A percentile compares a stretch with the other conserved stretches of the same genome.
Evolutionary conservation across 1,284 basidiomycete genomes (phyloP).

Genomic region (Tremellales sp.): DNA sequence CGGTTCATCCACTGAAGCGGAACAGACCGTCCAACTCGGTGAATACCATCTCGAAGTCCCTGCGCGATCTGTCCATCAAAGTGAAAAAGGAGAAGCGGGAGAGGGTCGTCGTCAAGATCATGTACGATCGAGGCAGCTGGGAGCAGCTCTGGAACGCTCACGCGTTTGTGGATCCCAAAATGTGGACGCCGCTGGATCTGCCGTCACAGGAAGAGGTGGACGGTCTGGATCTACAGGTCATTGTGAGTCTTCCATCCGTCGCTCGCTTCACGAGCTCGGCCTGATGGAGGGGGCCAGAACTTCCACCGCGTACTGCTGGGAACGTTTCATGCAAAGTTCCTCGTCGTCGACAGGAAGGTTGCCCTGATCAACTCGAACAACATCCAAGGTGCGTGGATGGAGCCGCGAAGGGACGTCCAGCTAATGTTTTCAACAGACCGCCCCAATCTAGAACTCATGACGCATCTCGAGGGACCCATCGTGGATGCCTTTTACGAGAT

Average conservation of each 20-base stretch:
- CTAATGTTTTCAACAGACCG: slow-evolving; percentile 48
- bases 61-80: slow-evolving; percentile 57
- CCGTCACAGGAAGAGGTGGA: slow-evolving; percentile 59
- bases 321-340: slow-evolving; percentile 74
- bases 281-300: slow-evolving; percentile 38
- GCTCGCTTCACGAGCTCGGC: slow-evolving; percentile 7
- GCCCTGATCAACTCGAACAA: slow-evolving; percentile 71
- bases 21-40: slow-evolving; percentile 54
- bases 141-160: slow-evolving; percentile 58
- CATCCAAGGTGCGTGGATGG: slow-evolving; percentile 53
- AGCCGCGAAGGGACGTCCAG: not conserved
- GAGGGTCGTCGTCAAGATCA: slow-evolving; percentile 58
- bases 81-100: slow-evolving; percentile 52
- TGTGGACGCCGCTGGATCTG: slow-evolving; percentile 58
- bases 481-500: slow-evolving; percentile 71
- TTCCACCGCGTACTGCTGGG: slow-evolving; percentile 59
- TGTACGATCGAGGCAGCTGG: slow-evolving; percentile 65
- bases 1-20: slow-evolving; percentile 1
- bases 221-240: no score
- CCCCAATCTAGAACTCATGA: slow-evolving; percentile 65
- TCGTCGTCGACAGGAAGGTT: slow-evolving; percentile 68
- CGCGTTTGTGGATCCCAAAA: slow-evolving; percentile 53
- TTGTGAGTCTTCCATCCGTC: slow-evolving; percentile 41
- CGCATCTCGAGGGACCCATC: slow-evolving; percentile 64
- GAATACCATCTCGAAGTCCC: slow-evolving; percentile 55